Conservation (phyloP, 192 early-diverging fungal species). For the Haplosporangium gracile region DNA sequence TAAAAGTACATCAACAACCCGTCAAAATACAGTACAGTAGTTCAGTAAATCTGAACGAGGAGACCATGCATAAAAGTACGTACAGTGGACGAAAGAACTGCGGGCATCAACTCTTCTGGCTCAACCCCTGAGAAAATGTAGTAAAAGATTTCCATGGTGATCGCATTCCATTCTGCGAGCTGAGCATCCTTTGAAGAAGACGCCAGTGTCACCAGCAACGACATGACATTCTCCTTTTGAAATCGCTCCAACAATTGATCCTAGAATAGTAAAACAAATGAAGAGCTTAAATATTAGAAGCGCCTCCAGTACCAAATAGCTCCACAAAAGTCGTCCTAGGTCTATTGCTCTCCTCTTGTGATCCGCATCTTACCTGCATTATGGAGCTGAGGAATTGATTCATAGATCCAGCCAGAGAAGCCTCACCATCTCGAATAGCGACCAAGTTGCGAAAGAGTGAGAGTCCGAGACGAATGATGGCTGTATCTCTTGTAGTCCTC, state of each 20-base stretch:
- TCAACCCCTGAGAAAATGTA: conserved; percentile 69
- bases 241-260: conserved; percentile 70
- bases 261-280: conserved; percentile 7
- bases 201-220: conserved; percentile 79
- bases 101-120: conserved; percentile 58
- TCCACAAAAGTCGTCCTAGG: neutral
- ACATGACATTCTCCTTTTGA: conserved; percentile 71
- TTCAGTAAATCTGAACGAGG: neutral
- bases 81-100: conserved; percentile 7
- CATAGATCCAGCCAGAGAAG: conserved; percentile 65
- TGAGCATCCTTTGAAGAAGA: conserved; percentile 72
- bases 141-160: conserved; percentile 74
- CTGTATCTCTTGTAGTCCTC: conserved; percentile 69
- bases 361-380: conserved; percentile 68
- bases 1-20: neutral
- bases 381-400: conserved; percentile 68
- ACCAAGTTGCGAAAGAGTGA: conserved; percentile 86
- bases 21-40: too few relatives aligned
- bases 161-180: conserved; percentile 72
- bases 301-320: neutral
- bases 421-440: conserved; percentile 80
- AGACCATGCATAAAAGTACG: neutral
- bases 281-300: conserved; percentile 14
- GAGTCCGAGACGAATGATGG: conserved; percentile 75
- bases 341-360: neutral